Evolutionary conservation across 768 basidiomycete species (phyloP).

Genomic region (Pulveroboletus sp.): DNA sequence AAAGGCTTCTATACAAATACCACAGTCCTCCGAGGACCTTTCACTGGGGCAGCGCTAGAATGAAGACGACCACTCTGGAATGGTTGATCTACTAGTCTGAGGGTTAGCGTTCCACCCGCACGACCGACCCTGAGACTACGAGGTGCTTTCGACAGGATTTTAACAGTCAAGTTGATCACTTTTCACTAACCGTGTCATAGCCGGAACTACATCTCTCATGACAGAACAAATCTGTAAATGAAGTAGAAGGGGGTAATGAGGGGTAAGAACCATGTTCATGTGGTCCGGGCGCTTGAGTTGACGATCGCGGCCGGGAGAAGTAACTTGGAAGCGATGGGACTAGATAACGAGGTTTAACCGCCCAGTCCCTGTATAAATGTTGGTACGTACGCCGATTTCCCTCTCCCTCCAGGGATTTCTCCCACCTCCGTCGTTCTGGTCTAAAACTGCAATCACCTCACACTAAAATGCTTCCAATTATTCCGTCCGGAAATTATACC

Average conservation of each 20-base stretch:
- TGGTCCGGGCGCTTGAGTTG: neutral
- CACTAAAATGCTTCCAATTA: neutral
- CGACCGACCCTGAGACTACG: neutral
- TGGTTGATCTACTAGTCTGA: neutral
- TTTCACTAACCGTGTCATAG: neutral
- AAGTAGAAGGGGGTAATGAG: neutral
- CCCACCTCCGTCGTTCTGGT: neutral
- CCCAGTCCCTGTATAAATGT: neutral
- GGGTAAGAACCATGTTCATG: neutral
- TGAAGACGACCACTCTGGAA: neutral
- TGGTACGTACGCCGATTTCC: neutral
- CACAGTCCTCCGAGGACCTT: neutral
- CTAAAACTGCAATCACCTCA: neutral
- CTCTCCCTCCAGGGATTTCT: neutral
- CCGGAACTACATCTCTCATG: neutral
- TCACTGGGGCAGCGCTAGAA: neutral
- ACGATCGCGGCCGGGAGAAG: neutral
- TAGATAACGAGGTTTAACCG: neutral
- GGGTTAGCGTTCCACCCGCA: neutral
- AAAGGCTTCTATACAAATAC: too few species aligned
- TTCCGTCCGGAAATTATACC: neutral
- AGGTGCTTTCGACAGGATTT: neutral
- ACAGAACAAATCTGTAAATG: neutral
- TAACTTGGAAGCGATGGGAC: neutral
- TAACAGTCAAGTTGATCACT: neutral